Evolutionary conservation across 176 grass and related monocot genomes (phyloP).

Genomic region (Cocos nucifera): DNA sequence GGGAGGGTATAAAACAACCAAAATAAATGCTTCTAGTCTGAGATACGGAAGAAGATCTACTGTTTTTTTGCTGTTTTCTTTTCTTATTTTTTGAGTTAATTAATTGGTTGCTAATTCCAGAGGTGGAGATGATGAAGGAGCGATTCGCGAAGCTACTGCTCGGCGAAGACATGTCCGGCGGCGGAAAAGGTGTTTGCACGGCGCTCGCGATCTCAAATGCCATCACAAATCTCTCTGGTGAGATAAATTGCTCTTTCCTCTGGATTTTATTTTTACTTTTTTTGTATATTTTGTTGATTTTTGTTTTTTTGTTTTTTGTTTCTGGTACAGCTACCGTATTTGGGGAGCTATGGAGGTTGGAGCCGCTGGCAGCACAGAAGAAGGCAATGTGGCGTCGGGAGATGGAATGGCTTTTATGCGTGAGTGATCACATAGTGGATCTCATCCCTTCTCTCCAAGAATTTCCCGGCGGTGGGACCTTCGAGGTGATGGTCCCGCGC

Average conservation of each 20-base stretch:
- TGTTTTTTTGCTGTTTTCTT: background rate
- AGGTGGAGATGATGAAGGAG: slow-evolving; percentile 66
- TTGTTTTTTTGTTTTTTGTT: slow-evolving; percentile 3
- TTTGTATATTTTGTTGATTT: slow-evolving; percentile 17
- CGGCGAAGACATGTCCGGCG: slow-evolving; percentile 93
- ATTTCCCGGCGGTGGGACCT: slow-evolving; percentile 40
- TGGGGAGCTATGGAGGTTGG: slow-evolving; percentile 67
- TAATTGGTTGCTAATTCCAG: slow-evolving; percentile 20
- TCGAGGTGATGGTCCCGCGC: slow-evolving; percentile 68
- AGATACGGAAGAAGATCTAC: slow-evolving; percentile 10
- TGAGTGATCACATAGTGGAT: slow-evolving; percentile 85
- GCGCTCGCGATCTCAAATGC: slow-evolving; percentile 83
- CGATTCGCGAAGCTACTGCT: slow-evolving; percentile 85
- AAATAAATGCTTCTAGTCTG: background rate
- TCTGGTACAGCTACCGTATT: slow-evolving; percentile 62
- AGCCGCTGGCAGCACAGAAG: slow-evolving; percentile 57
- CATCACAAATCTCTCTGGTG: slow-evolving; percentile 94
- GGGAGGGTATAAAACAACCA: background rate
- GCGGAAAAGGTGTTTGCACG: slow-evolving; percentile 71
- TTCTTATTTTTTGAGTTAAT: background rate
- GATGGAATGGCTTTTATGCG: slow-evolving; percentile 78
- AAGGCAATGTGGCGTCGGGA: slow-evolving; percentile 76
- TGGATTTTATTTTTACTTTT: background rate
- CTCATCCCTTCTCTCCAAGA: slow-evolving; percentile 62
- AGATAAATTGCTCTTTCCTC: background rate